A percentile compares a stretch with the other conserved stretches of the same genome.
These are phyloP conservation scores for Cryptococcus amylolentus DNA, from an alignment of 1,284 basidiomycete species.

Conservation along the genomic window DNA sequence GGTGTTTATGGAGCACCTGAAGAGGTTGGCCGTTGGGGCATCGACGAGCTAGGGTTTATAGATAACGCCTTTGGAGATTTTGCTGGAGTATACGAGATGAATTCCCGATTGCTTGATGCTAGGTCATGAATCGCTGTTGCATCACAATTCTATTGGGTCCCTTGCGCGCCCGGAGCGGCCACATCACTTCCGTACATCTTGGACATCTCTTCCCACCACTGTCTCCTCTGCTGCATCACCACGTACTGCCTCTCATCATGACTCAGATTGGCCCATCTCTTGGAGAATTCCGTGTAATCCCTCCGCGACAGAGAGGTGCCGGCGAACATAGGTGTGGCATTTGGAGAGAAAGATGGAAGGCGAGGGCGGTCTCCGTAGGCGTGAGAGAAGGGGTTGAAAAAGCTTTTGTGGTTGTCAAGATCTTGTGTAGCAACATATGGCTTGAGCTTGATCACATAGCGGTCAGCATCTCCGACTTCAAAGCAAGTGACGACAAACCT, in stretches of 20 bases:
- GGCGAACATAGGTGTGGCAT: slow-evolving; percentile 5
- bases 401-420: background rate
- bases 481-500: slow-evolving; percentile 53
- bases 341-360: slow-evolving; percentile 33
- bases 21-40: slow-evolving; percentile 60
- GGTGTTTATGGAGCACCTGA: slow-evolving; percentile 94
- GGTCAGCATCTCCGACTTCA: background rate
- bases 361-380: slow-evolving; percentile 12
- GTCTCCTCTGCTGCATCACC: slow-evolving; percentile 36
- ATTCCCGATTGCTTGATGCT: too few species aligned
- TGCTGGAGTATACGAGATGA: background rate
- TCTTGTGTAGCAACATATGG: slow-evolving; percentile 51
- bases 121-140: too few species aligned
- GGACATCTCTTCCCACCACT: slow-evolving; percentile 39
- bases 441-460: slow-evolving; percentile 45
- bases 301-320: slow-evolving; percentile 2
- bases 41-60: slow-evolving; percentile 36
- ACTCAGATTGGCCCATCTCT: slow-evolving; percentile 29
- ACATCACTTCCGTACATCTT: slow-evolving; percentile 7
- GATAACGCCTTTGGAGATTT: background rate
- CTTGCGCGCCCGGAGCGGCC: background rate
- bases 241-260: slow-evolving; percentile 35
- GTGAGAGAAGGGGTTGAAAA: slow-evolving; percentile 12
- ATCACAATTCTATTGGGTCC: too few species aligned
- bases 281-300: slow-evolving; percentile 23